Evolutionary conservation across 768 basidiomycete genomes (phyloP).

Genomic region (Mycena amicta): DNA sequence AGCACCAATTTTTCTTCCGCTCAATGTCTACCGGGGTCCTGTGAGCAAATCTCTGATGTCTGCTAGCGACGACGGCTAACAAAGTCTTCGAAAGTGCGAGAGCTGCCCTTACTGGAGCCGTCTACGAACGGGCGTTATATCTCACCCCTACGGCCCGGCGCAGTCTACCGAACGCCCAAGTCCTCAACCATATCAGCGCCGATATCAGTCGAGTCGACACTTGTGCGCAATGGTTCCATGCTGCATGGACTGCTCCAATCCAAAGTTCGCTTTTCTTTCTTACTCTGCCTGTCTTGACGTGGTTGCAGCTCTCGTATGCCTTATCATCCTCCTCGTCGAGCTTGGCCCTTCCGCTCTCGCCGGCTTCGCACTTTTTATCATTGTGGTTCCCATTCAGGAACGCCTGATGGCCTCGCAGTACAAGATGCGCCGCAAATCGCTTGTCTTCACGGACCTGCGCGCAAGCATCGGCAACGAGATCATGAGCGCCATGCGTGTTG

Average conservation of each 20-base stretch:
- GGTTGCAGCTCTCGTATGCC: constrained; percentile 45
- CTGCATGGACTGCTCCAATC: constrained; percentile 70
- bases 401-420: constrained; percentile 64
- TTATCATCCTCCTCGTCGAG: constrained; percentile 56
- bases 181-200: constrained; percentile 66
- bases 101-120: constrained; percentile 64
- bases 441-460: constrained; percentile 63
- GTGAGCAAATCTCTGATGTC: not conserved
- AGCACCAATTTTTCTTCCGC: constrained; percentile 75
- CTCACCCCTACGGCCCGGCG: constrained; percentile 69
- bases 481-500: constrained; percentile 62
- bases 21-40: constrained; percentile 56
- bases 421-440: constrained; percentile 50
- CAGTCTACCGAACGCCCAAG: constrained; percentile 59
- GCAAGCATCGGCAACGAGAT: constrained; percentile 52
- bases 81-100: constrained; percentile 60
- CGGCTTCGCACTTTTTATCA: constrained; percentile 42
- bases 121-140: constrained; percentile 68
- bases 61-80: not conserved
- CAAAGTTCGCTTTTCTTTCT: constrained; percentile 40
- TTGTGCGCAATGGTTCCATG: constrained; percentile 66
- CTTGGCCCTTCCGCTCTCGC: constrained; percentile 21
- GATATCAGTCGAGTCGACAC: constrained; percentile 66
- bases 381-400: constrained; percentile 65
- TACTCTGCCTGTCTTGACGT: not conserved